Conservation (phyloP, 306 rosid genomes). For the Quercus cerris region DNA sequence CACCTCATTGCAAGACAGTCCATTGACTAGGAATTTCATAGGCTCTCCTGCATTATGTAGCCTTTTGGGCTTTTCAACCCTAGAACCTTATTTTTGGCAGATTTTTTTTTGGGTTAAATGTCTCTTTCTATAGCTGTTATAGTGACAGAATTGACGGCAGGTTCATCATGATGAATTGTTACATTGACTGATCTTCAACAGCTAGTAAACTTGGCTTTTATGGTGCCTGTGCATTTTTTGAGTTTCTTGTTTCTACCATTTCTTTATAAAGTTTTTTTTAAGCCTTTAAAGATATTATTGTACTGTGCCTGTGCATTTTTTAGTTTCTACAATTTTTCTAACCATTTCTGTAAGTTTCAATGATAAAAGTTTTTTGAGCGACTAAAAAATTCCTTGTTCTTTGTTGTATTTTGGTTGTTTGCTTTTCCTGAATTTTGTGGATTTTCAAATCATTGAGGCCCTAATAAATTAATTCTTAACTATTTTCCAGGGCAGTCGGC, state of each 20-base stretch:
- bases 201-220: neutral
- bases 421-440: neutral
- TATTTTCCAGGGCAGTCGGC: slow-evolving; percentile 52
- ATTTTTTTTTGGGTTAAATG: neutral
- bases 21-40: too few relatives aligned
- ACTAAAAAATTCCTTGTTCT: neutral
- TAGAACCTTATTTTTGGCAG: neutral
- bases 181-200: neutral
- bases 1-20: too few relatives aligned
- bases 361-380: neutral
- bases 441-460: slow-evolving; percentile 5
- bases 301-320: too few relatives aligned
- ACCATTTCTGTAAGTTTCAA: neutral
- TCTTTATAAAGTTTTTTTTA: too few relatives aligned
- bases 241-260: neutral
- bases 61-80: too few relatives aligned
- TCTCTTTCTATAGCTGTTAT: neutral
- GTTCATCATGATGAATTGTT: neutral
- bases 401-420: neutral
- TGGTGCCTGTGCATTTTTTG: neutral
- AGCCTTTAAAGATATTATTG: too few relatives aligned
- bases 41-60: too few relatives aligned
- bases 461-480: slow-evolving; percentile 10
- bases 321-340: too few relatives aligned
- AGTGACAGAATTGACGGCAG: neutral